phyloP scores from a whole-genome alignment of 352 stramenopile species.

The Globisporangium lucens region DNA sequence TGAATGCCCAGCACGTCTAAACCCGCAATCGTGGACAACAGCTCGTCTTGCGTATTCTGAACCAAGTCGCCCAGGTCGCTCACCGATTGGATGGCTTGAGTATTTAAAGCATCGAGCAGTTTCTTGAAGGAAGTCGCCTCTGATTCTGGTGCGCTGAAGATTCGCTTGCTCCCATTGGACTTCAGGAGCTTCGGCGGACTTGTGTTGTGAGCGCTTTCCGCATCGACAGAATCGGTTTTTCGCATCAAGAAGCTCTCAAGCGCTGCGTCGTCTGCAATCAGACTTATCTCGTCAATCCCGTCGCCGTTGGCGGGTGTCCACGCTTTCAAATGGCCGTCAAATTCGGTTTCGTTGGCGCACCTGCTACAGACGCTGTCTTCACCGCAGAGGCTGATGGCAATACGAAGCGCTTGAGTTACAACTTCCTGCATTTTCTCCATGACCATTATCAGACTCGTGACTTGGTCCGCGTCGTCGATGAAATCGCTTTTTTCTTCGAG shows the following conservation, averaged over 20 bases:
- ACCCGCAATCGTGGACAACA: conserved; percentile 15
- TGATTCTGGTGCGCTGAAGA: too few relatives aligned
- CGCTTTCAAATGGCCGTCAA: neutral
- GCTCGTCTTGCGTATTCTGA: conserved; percentile 21
- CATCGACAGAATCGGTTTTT: neutral
- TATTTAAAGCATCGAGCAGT: conserved; percentile 1
- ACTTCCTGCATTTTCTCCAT: conserved; percentile 3
- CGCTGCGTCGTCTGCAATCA: conserved; percentile 3
- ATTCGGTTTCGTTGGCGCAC: neutral
- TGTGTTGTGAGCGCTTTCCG: too few relatives aligned
- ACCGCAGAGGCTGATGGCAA: neutral
- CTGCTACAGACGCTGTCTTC: neutral
- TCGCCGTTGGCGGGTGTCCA: too few relatives aligned
- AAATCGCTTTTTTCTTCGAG: neutral
- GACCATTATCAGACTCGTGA: too few relatives aligned
- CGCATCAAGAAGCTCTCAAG: conserved; percentile 11
- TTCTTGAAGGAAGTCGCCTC: neutral
- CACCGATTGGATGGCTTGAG: neutral
- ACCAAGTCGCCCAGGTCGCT: conserved; percentile 12
- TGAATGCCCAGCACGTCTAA: conserved; percentile 24
- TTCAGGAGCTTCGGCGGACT: neutral
- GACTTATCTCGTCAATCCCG: neutral
- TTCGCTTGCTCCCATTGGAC: neutral
- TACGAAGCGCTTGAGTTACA: neutral
- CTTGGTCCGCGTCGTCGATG: neutral